Evolutionary conservation across 169 alveolate species (phyloP).

Genomic region (Eimeria praecox): DNA sequence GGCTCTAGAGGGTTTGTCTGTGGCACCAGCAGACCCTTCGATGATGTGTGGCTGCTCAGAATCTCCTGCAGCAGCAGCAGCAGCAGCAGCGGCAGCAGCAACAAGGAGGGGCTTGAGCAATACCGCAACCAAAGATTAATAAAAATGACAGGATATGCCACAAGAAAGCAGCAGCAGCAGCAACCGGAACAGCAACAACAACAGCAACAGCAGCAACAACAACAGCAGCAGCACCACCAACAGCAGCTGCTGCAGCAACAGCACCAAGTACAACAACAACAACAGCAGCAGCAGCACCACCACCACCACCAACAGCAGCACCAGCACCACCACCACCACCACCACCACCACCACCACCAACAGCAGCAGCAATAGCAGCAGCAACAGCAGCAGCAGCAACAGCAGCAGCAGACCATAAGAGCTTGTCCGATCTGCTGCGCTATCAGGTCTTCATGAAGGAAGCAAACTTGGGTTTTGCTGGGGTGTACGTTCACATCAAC

Average conservation of each 20-base stretch:
- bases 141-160: neutral
- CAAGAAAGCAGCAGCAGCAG: neutral
- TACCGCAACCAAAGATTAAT: neutral
- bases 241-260: neutral
- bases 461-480: slow-evolving; percentile 92
- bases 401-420: slow-evolving; percentile 34
- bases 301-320: neutral
- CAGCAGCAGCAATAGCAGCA: neutral
- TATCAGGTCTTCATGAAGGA: slow-evolving; percentile 62
- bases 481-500: slow-evolving; percentile 99
- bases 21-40: neutral
- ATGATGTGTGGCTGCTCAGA: neutral
- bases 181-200: neutral
- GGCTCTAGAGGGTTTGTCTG: neutral
- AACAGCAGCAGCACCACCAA: no score
- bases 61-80: slow-evolving; percentile 66
- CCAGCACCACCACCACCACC: neutral
- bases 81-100: slow-evolving; percentile 7
- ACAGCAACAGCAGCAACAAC: no score
- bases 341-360: slow-evolving; percentile 10
- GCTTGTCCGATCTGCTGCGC: neutral
- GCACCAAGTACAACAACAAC: neutral
- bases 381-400: neutral
- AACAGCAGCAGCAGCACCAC: neutral
- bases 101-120: neutral